These are phyloP conservation scores for Coleophoma crateriformis DNA, from an alignment of 2,329 filamentous ascomycete species.

Conservation along the genomic window DNA sequence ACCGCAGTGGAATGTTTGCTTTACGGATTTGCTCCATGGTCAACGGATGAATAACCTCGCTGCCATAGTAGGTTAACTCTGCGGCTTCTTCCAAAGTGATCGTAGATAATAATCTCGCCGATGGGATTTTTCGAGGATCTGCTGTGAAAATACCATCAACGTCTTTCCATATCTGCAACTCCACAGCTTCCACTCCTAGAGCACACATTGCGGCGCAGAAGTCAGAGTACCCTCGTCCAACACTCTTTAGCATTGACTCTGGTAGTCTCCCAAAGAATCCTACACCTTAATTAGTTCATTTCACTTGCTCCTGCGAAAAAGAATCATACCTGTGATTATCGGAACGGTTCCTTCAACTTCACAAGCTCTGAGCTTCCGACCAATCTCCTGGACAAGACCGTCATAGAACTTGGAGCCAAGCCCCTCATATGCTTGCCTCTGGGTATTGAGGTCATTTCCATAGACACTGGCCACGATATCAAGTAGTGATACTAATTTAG, in stretches of 20 bases:
- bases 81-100: slow-evolving; percentile 62
- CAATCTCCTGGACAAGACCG: slow-evolving; percentile 1
- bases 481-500: slow-evolving; percentile 2
- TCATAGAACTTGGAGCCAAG: slow-evolving; percentile 6
- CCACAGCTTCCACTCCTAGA: slow-evolving; percentile 55
- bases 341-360: slow-evolving; percentile 2
- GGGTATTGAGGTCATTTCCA: background rate
- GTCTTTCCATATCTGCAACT: slow-evolving; percentile 71
- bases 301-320: slow-evolving; percentile 3
- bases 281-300: slow-evolving; percentile 11
- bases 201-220: slow-evolving; percentile 64
- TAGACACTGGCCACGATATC: slow-evolving; percentile 5
- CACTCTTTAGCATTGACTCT: slow-evolving; percentile 56
- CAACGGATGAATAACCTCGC: slow-evolving; percentile 55
- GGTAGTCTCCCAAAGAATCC: slow-evolving; percentile 67
- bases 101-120: slow-evolving; percentile 50
- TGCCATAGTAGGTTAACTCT: slow-evolving; percentile 56
- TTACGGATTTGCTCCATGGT: slow-evolving; percentile 66
- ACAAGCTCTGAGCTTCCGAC: slow-evolving; percentile 2
- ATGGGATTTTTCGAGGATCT: slow-evolving; percentile 62
- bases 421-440: slow-evolving; percentile 3
- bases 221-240: slow-evolving; percentile 67
- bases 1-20: slow-evolving; percentile 60
- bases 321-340: slow-evolving; percentile 4
- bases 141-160: slow-evolving; percentile 71